Conservation (phyloP, 139 green algal species). For the Chlorella ohadii region DNA sequence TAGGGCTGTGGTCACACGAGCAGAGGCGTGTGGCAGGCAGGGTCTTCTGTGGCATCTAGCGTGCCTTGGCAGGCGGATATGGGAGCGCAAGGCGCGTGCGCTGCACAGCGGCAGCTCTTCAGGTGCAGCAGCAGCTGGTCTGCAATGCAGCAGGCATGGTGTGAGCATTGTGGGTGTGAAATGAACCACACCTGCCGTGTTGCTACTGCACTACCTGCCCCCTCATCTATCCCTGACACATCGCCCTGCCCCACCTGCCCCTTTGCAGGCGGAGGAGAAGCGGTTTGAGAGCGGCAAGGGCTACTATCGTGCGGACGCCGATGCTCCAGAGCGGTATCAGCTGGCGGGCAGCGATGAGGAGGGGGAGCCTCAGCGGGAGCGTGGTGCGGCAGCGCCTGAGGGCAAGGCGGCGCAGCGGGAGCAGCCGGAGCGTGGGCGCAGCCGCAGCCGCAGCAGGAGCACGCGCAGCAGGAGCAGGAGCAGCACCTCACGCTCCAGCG, state of each 20-base stretch:
- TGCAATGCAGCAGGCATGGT: neutral
- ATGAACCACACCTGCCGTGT: too few species aligned
- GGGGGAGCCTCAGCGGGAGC: neutral
- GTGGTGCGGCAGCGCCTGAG: neutral
- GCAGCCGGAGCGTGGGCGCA: neutral
- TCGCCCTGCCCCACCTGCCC: neutral
- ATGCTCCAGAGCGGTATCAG: conserved; percentile 35
- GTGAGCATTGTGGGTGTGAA: neutral
- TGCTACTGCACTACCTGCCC: too few species aligned
- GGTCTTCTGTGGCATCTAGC: too few species aligned
- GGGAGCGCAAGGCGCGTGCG: too few species aligned
- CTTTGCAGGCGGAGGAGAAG: conserved; percentile 20
- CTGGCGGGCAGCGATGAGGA: conserved; percentile 11
- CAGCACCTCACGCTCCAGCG: conserved; percentile 1
- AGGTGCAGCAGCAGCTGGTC: too few species aligned
- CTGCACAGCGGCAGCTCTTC: too few species aligned
- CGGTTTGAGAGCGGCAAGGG: conserved; percentile 22
- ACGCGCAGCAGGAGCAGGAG: neutral
- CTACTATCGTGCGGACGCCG: conserved; percentile 14
- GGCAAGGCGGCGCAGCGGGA: neutral
- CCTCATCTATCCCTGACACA: too few species aligned
- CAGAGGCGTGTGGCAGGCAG: too few species aligned
- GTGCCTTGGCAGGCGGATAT: too few species aligned
- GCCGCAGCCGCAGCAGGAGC: neutral
- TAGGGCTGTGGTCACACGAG: too few species aligned